Conservation (phyloP, 768 basidiomycete species). For the Agrocybe chaxingu region DNA sequence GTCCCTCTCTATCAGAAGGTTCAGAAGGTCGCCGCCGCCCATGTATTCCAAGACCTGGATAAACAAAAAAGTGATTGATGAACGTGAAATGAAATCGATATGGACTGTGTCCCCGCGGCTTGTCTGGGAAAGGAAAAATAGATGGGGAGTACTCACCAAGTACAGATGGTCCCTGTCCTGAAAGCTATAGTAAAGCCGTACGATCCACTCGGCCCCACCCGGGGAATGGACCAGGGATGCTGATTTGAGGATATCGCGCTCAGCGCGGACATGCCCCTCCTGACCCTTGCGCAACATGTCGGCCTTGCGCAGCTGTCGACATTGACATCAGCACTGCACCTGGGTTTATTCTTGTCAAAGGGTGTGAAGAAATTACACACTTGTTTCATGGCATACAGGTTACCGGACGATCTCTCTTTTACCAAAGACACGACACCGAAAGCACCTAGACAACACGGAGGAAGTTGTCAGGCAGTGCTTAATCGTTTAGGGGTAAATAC, state of each 20-base stretch:
- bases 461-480: slow-evolving; percentile 17
- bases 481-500: slow-evolving; percentile 18
- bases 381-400: slow-evolving; percentile 96
- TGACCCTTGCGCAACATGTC: slow-evolving; percentile 97
- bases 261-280: slow-evolving; percentile 95
- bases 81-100: slow-evolving; percentile 53
- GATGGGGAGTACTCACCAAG: slow-evolving; percentile 54
- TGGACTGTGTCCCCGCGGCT: slow-evolving; percentile 32
- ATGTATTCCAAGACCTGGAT: slow-evolving; percentile 87
- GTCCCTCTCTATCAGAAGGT: slow-evolving; percentile 90
- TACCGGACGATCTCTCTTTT: slow-evolving; percentile 72
- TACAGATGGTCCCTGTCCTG: slow-evolving; percentile 95
- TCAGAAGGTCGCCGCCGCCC: slow-evolving; percentile 95
- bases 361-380: slow-evolving; percentile 32
- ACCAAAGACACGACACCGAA: slow-evolving; percentile 97
- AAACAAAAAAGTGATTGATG: slow-evolving; percentile 21
- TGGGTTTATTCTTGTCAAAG: not conserved
- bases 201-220: slow-evolving; percentile 87
- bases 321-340: slow-evolving; percentile 14
- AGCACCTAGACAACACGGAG: slow-evolving; percentile 55
- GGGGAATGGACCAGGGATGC: slow-evolving; percentile 78
- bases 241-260: slow-evolving; percentile 90
- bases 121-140: slow-evolving; percentile 20
- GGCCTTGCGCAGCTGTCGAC: slow-evolving; percentile 69
- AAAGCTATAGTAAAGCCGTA: slow-evolving; percentile 89